Percentiles rank a stretch among this genome's conserved stretches.
Evolutionary conservation across 139 green algal species (phyloP).

Genomic region (Zygnema cylindricum): DNA sequence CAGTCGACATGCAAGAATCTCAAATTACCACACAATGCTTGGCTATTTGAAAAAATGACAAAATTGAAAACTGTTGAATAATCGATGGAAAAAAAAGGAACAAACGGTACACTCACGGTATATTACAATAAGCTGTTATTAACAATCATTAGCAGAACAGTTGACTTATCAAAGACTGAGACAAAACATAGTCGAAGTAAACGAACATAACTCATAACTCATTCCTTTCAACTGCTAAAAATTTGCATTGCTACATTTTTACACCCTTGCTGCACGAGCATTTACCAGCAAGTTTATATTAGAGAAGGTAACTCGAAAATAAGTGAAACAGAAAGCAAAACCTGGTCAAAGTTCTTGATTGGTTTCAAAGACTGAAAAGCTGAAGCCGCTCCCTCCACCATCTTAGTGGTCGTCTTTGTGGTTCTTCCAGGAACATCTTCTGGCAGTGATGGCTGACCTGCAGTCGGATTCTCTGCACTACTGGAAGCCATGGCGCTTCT

Average conservation of each 20-base stretch:
- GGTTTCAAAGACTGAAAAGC: conserved; percentile 29
- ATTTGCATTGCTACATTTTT: background rate
- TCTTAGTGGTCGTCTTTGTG: conserved; percentile 12
- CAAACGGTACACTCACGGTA: no score
- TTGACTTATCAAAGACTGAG: background rate
- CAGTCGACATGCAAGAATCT: no score
- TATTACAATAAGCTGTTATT: no score
- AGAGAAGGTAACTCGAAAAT: background rate
- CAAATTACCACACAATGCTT: no score
- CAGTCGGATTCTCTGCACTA: background rate
- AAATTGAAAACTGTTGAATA: no score
- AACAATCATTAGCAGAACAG: no score
- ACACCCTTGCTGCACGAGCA: background rate
- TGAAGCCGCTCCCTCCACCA: conserved; percentile 27
- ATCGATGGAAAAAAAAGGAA: no score
- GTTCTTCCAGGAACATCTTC: background rate
- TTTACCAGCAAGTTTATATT: background rate
- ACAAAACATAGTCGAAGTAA: background rate
- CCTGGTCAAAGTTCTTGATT: conserved; percentile 40
- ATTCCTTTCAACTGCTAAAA: background rate
- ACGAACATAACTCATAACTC: background rate
- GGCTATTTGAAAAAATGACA: no score
- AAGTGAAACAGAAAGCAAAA: background rate
- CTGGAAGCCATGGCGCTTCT: conserved; percentile 9
- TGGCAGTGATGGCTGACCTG: background rate